Evolutionary conservation across 139 green algal genomes (phyloP), one percentile per base, ranked within the genome.

Genomic region (Chlamydomonas schloesseri): DNA sequence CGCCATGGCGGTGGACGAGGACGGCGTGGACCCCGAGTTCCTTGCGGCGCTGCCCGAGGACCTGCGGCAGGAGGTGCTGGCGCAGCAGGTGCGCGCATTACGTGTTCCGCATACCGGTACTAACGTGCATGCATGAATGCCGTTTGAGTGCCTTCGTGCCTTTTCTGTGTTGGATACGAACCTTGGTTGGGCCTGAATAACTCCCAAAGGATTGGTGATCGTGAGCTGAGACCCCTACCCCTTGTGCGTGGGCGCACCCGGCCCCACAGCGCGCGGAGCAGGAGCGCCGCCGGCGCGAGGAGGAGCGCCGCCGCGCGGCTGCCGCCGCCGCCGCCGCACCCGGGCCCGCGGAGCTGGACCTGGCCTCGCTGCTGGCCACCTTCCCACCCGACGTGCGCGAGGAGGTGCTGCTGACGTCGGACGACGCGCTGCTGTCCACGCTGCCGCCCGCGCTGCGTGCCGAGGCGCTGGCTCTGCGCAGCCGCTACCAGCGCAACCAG

Each of bases 1-100:
- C 14, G 67, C 65, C 23, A 74, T 68, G 58, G 75, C 64, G 31
- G 87, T 78, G 53, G 92, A 92, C 2, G 88, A 93, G 57, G 81
- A 90, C 33, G 90, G 68, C 13, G 92, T 99, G 28, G 97, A 99
- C 72, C 96, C 97, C 8, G 96, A 99, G 87, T 99, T 99, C 86
- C 90, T 99, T 70, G 97, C 96, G 29, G 97, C 97, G 0, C 91
- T 99, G 47, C 97, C 97, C 0, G 92, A 93, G 4, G 97, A 99
- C 36, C 95, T 99, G n/a, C 94, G 94, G 55, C 93, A 93, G 29
- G 97, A 99, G 88, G 93, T 99, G 67, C 75, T 99, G 73, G 93
- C 94, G 60, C 92, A 98, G 90, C 95, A 98, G 90, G 74, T 67
- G n/a, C 18, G 73, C 13, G 65, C 8, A 8, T 50, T n/a, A n/a